Evolutionary conservation across 1,139 yeast species (phyloP).

Genomic region (Geotrichum phurueaensis): DNA sequence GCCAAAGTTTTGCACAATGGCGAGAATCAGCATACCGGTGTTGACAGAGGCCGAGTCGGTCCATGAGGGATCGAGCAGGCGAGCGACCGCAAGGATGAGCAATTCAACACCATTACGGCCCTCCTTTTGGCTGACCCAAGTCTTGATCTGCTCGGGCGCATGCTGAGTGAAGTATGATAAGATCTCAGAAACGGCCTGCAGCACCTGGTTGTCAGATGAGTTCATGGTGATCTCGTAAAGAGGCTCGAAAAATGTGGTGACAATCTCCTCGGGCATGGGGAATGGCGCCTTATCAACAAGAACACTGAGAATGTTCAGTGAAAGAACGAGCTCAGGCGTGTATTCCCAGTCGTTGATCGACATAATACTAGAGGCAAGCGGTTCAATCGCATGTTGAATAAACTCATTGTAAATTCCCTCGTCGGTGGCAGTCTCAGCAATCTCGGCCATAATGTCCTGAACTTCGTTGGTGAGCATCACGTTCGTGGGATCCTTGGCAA

Average conservation of each 20-base stretch:
- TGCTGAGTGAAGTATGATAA: constrained; percentile 57
- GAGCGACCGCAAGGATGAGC: constrained; percentile 21
- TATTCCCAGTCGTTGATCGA: constrained; percentile 28
- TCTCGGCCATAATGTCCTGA: constrained; percentile 56
- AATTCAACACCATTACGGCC: constrained; percentile 48
- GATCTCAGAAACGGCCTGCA: constrained; percentile 74
- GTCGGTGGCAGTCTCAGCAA: constrained; percentile 46
- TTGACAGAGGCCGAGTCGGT: constrained; percentile 78
- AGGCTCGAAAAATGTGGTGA: constrained; percentile 47
- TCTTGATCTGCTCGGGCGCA: constrained; percentile 42
- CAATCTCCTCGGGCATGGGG: constrained; percentile 46
- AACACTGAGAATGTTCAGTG: constrained; percentile 59
- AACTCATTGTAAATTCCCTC: constrained; percentile 38
- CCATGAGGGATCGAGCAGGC: constrained; percentile 60
- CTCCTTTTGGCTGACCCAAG: constrained; percentile 38
- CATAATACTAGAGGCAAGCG: constrained; percentile 40
- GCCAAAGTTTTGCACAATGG: constrained; percentile 57
- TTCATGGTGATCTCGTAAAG: constrained; percentile 47
- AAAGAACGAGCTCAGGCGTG: constrained; percentile 51
- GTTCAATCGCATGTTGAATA: constrained; percentile 51
- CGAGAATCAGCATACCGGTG: constrained; percentile 37
- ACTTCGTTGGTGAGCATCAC: constrained; percentile 54
- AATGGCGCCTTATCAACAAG: constrained; percentile 47
- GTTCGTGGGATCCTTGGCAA: constrained; percentile 71
- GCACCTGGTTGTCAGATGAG: constrained; percentile 69